Base-by-base conservation (phyloP, 345 rosid genomes). In the Rhizophora mangle region DNA sequence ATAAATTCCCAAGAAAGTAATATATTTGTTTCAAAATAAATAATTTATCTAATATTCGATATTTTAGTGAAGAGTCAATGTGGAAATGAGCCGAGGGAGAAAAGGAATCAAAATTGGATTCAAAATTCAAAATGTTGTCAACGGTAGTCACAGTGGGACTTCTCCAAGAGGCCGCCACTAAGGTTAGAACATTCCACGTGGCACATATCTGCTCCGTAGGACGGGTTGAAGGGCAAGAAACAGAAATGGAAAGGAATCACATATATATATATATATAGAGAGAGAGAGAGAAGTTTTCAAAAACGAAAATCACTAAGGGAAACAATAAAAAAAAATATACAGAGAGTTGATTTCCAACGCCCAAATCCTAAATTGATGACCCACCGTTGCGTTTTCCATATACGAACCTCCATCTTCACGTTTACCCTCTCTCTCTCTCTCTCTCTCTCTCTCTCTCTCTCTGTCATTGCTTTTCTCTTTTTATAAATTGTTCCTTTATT, bases 341-440 rank as follows among this genome's bases (percentile, higher is more conserved):
- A 34, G 37, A 34, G 37, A 34, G 37, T 36, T 36, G 39, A 36
- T 36, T 36, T 6, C 39, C 10, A 58, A 58, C 6, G 3, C 36
- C 19, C 24, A 64, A n/a, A 13, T n/a, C 16, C 57, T 70, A 70
- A 75, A 72, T 70, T n/a, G 66, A 58, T 8, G n/a, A 46, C 68
- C 37, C 59, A 26, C 65, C 52, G 60, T 72, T 68, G 65, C 60
- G 47, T 2, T 51, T 29, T 39, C 18, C 29, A 58, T 24, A 53
- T 24, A 9, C 64, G 70, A 55, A 30, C 21, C 63, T 43, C 80
- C 58, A 59, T 77, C 77, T 70, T 85, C 79, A 74, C 85, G 84
- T 76, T 79, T 63, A 70, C 43, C 2, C 13, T 37, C 9, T 37
- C 8, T 0, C 43, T 37, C 9, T 37, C 13, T 37, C 9, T 37